These are phyloP conservation scores for Capsella bursapastoris DNA, from an alignment of 345 rosid genomes.

Conservation along the genomic window DNA sequence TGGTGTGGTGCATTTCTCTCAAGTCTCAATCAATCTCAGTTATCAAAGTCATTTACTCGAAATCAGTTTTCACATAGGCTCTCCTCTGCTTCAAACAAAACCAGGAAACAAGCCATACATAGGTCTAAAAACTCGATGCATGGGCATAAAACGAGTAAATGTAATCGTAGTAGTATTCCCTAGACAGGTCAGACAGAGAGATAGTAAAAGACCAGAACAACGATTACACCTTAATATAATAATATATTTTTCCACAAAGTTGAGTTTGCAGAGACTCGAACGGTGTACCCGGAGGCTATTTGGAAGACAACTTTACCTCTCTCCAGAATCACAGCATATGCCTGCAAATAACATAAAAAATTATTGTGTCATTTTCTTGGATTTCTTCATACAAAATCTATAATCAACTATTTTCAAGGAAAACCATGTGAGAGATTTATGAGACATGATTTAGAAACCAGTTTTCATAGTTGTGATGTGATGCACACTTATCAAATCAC, in stretches of 20 bases:
- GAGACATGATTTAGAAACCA: constrained; percentile 1
- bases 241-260: background rate
- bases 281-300: background rate
- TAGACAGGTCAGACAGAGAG: constrained; percentile 12
- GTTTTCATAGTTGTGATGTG: background rate
- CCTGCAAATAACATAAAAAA: constrained; percentile 25
- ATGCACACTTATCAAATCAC: background rate
- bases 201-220: constrained; percentile 6
- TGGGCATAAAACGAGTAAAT: background rate
- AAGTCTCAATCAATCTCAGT: constrained; percentile 4
- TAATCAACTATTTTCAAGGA: background rate
- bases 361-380: background rate
- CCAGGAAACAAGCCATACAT: background rate
- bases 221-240: constrained; percentile 14
- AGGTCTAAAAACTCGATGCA: background rate
- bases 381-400: background rate
- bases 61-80: background rate
- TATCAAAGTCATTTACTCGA: background rate
- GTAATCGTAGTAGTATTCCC: background rate
- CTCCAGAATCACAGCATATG: constrained; percentile 2
- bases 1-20: background rate
- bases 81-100: constrained; percentile 18
- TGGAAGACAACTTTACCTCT: background rate
- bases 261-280: constrained; percentile 11
- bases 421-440: background rate